Conservation (phyloP, 2,329 filamentous ascomycete species). For the Bipolaris sorokiniana region DNA sequence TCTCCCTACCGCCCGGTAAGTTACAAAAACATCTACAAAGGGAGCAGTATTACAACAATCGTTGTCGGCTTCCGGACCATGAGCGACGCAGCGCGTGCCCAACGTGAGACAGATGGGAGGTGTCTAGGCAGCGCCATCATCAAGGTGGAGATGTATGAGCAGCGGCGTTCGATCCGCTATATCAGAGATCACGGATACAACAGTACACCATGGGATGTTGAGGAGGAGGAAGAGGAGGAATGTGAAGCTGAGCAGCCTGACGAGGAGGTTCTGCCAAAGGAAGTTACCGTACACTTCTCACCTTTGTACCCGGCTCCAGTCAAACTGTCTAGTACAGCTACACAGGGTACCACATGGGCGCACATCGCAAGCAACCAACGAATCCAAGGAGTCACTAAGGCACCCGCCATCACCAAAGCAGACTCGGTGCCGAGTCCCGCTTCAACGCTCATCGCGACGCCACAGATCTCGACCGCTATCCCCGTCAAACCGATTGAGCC, state of each 20-base stretch:
- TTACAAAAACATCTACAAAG: constrained; percentile 26
- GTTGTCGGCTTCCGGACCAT: constrained; percentile 21
- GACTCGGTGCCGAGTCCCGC: background rate
- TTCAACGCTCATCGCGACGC: constrained; percentile 1
- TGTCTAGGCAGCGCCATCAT: constrained; percentile 20
- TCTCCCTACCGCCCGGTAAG: constrained; percentile 16
- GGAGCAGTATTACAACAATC: constrained; percentile 21
- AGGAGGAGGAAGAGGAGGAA: constrained; percentile 3
- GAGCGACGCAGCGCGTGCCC: constrained; percentile 15
- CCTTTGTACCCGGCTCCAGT: background rate
- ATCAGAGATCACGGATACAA: constrained; percentile 6
- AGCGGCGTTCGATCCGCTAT: constrained; percentile 18
- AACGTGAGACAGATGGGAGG: constrained; percentile 15
- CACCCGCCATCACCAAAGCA: background rate
- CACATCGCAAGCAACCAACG: constrained; percentile 6
- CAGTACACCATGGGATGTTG: background rate
- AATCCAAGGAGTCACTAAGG: background rate
- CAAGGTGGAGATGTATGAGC: constrained; percentile 23
- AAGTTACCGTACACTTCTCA: background rate
- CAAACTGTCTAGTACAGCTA: background rate
- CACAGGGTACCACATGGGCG: constrained; percentile 16
- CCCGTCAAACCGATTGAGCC: background rate
- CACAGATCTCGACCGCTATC: background rate
- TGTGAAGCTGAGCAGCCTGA: constrained; percentile 1
- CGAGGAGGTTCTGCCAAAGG: background rate